Base-by-base conservation (phyloP, 345 rosid genomes). In the Trapa incisa region DNA sequence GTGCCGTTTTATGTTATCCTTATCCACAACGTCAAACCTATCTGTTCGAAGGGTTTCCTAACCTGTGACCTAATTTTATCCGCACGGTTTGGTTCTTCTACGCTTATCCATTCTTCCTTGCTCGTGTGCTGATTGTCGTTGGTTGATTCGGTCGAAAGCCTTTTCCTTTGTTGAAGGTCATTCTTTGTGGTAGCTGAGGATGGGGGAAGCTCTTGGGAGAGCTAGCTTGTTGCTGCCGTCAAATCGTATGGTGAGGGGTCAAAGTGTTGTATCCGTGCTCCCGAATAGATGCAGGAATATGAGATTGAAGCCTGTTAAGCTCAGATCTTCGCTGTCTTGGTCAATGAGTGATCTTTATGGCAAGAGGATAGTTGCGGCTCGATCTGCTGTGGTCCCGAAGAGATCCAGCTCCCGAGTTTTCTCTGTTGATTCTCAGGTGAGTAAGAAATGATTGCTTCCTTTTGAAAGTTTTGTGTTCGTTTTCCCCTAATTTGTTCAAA, bases 351-450 rank as follows among this genome's bases (percentile, higher is more conserved):
- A 78, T 45, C 80, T 89, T 38, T 54, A 43, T 67, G 94, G 96
- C n/a, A 77, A 72, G 43, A 78, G 80, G 68, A 65, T 85, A 68
- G 47, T 67, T 66, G 16, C 76, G 6, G 67, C 54, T 61, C 83
- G 81, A 42, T 65, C 71, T 64, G 76, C 67, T 61, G 39, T 70
- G 69, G 15, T 70, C 58, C 74, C 58, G 57, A 72, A 69, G 67
- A 83, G 53, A 48, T 48, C 76, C 54, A 47, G 50, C 1, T 65
- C 70, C 64, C 72, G 64, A 15, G 73, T 37, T 48, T 67, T 71
- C 41, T 73, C 84, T 56, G 61, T 82, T 47, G 72, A 64, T 66
- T 86, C 86, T 60, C 92, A 84, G 97, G 97, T 93, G 64, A 12
- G 79, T 47, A 15, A 39, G 47, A 43, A 14, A 32, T 14, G 33